Evolutionary conservation across 768 basidiomycete species (phyloP).

Genomic region (Trametes villosa): DNA sequence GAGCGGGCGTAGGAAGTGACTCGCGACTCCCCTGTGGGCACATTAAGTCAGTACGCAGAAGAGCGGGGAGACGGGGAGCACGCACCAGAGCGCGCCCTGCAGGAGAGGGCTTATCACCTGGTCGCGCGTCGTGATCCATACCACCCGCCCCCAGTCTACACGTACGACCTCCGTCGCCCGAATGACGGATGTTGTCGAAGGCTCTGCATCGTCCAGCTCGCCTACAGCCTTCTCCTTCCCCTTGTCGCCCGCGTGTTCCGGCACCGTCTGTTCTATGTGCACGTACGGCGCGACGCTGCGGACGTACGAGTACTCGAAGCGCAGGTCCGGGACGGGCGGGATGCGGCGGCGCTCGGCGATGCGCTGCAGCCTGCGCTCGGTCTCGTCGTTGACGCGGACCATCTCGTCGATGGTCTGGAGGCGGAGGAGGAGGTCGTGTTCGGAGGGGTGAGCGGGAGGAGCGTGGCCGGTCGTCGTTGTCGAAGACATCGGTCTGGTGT

Average conservation of each 20-base stretch:
- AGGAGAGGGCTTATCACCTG: conserved; percentile 69
- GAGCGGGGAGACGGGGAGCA: not conserved
- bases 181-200: conserved; percentile 6
- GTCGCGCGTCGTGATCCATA: conserved; percentile 69
- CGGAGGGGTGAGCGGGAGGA: not conserved
- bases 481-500: not conserved
- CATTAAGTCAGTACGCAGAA: not conserved
- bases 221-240: conserved; percentile 37
- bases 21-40: conserved; percentile 47
- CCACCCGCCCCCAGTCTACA: conserved; percentile 57
- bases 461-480: not conserved
- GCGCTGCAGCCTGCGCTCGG: conserved; percentile 10
- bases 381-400: conserved; percentile 14
- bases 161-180: conserved; percentile 28
- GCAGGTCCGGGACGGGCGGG: conserved; percentile 72
- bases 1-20: conserved; percentile 49
- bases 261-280: conserved; percentile 38
- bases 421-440: conserved; percentile 19
- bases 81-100: conserved; percentile 72
- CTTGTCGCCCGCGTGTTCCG: conserved; percentile 30
- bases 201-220: conserved; percentile 27
- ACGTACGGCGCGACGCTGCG: conserved; percentile 60
- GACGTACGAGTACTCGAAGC: conserved; percentile 75
- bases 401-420: conserved; percentile 21
- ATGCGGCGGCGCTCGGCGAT: conserved; percentile 36